Percentiles rank a stretch among this genome's conserved stretches.
phyloP scores from a whole-genome alignment of 164 flowering plant species.

The Vitis amurensis region DNA sequence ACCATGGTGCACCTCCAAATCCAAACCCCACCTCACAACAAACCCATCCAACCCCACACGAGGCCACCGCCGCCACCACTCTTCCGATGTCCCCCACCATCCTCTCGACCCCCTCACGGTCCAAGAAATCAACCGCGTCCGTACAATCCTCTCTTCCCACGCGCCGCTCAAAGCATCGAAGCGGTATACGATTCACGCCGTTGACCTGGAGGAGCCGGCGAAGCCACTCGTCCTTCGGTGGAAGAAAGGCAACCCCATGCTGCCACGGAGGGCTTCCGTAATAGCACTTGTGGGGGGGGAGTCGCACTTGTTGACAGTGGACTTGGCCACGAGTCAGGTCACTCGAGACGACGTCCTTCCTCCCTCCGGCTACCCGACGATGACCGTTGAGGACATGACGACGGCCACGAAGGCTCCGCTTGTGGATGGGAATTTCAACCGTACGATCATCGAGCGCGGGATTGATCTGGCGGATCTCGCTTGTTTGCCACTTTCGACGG shows the following conservation, averaged over 20 bases:
- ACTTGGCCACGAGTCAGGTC: no score
- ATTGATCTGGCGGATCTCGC: conserved; percentile 62
- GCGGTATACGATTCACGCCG: conserved; percentile 51
- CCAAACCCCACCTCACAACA: conserved; percentile 12
- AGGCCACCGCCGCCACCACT: conserved; percentile 40
- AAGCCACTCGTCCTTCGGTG: no score
- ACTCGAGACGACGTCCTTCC: conserved; percentile 1
- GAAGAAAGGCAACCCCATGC: no score
- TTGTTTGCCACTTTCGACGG: conserved; percentile 75
- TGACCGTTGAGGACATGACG: conserved; percentile 89
- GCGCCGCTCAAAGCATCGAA: conserved; percentile 36
- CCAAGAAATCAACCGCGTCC: conserved; percentile 58
- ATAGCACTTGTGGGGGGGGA: no score
- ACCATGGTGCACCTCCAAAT: conserved; percentile 55
- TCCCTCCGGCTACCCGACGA: conserved; percentile 66
- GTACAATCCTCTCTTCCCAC: conserved; percentile 47
- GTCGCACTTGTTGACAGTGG: no score
- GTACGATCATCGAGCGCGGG: conserved; percentile 65
- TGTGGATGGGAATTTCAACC: conserved; percentile 57
- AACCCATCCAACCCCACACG: conserved; percentile 19
- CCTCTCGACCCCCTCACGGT: conserved; percentile 94
- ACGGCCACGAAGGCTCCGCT: conserved; percentile 60
- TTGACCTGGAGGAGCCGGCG: conserved; percentile 21
- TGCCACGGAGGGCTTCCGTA: no score
- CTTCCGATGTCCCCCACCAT: conserved; percentile 65